A percentile compares a stretch with the other conserved stretches of the same genome.
Evolutionary conservation across 768 basidiomycete genomes (phyloP).

Genomic region (Mycena haematopus): DNA sequence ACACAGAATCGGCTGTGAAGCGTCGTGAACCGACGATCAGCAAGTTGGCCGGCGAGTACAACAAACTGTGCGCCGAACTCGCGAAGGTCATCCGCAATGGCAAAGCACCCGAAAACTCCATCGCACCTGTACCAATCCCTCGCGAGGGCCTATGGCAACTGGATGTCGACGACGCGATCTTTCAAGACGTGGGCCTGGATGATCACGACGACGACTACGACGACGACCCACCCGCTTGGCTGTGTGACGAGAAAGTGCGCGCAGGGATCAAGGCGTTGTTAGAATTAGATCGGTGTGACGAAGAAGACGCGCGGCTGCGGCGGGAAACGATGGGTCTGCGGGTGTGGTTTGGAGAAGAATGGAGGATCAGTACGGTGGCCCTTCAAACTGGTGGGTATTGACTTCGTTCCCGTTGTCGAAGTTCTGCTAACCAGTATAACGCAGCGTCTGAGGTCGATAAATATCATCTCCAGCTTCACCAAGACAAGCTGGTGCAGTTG

Average conservation of each 20-base stretch:
- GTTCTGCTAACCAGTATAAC: too few relatives aligned
- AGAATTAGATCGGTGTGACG: slow-evolving; percentile 34
- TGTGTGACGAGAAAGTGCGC: slow-evolving; percentile 35
- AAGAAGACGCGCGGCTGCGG: slow-evolving; percentile 35
- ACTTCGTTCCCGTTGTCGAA: too few relatives aligned
- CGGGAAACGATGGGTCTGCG: slow-evolving; percentile 31
- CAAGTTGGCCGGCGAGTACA: neutral
- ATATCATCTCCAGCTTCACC: neutral
- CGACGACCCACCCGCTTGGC: slow-evolving; percentile 35
- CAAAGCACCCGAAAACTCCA: neutral
- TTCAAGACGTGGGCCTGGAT: slow-evolving; percentile 1
- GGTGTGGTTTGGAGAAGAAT: slow-evolving; percentile 38
- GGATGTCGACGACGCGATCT: slow-evolving; percentile 2
- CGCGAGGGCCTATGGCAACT: neutral
- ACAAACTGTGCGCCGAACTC: slow-evolving; percentile 2
- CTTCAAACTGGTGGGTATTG: neutral
- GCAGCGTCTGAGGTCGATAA: neutral
- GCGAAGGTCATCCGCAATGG: neutral
- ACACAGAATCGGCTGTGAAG: neutral
- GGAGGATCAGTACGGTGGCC: slow-evolving; percentile 15
- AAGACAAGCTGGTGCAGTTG: neutral
- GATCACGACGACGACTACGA: slow-evolving; percentile 26
- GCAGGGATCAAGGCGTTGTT: slow-evolving; percentile 34
- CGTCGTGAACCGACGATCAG: slow-evolving; percentile 6
- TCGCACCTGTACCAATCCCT: neutral